Conservation (phyloP, 148 eudicot species). For the Amaranthus palmeri region DNA sequence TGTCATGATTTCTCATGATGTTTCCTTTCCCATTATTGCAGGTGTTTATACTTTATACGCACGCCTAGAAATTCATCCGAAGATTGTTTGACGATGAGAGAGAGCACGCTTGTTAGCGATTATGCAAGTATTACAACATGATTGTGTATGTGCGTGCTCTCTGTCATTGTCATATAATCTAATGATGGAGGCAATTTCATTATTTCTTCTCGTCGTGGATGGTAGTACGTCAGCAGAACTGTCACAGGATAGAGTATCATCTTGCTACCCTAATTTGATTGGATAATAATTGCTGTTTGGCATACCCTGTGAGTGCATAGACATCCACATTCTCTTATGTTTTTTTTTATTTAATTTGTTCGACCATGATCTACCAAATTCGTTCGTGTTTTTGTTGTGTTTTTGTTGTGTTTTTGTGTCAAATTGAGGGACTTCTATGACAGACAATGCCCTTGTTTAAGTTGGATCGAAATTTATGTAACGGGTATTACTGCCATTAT, state of each 20-base stretch:
- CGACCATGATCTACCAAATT: too few relatives aligned
- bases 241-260: background rate
- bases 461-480: too few relatives aligned
- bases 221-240: too few relatives aligned
- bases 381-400: too few relatives aligned
- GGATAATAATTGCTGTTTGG: background rate
- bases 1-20: background rate
- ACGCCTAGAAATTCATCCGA: conserved; percentile 13
- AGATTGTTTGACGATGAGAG: conserved; percentile 37
- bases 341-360: background rate
- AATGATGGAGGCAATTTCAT: conserved; percentile 14
- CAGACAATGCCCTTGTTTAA: too few relatives aligned
- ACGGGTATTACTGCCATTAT: too few relatives aligned
- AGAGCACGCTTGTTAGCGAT: conserved; percentile 34
- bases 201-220: background rate
- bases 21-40: background rate
- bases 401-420: too few relatives aligned
- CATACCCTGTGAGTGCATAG: background rate
- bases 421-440: too few relatives aligned
- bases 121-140: conserved; percentile 10
- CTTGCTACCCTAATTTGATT: background rate
- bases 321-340: background rate
- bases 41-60: background rate
- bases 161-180: conserved; percentile 48
- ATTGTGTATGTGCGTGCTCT: conserved; percentile 37